Evolutionary conservation across 805 yeast species (phyloP), one percentile per base, ranked within the genome.

Genomic region (Cyberlindnera sargentensis): DNA sequence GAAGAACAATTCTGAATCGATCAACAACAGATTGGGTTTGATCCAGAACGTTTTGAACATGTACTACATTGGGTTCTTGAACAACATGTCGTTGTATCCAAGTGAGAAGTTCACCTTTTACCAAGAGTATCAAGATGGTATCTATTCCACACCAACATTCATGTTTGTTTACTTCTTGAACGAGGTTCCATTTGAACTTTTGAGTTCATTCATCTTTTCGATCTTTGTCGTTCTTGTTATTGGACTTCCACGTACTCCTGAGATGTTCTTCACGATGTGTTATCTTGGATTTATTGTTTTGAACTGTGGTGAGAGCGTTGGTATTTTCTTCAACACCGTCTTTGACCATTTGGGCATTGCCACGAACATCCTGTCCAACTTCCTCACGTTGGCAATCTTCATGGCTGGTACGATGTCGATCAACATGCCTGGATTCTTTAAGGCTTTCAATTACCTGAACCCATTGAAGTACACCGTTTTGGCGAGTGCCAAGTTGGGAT

Each of bases 381-480:
- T 84, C 26, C 64, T 84, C 40, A 76, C 87, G 2, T 65, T 86
- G 37, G 93, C 90, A 5, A 76, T 84, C 9, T 77, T 84, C 52
- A 84, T 88, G 93, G 84, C 86, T 1, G 96, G 96, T 3, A 68
- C 89, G 5, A 72, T 88, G 80, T 83, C 95, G 0, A 66, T 86
- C 51, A 70, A 80, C 24, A 77, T 87, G 82, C 84, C 84, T 20
- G 65, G 63, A 2, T 78, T 88, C 39, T 71, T 87, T 56, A 70
- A 70, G 50, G 95, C 80, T 0, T 62, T 84, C 57, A 87, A 86
- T 61, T 88, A 78, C 62, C 53, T 84, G 9, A 82, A 81, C 40
- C 96, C 96, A 4, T 62, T 84, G 49, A 83, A 82, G 52, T 88
- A 84, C 58, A 81, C 80, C 2, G 82, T 82, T 8, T 73, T 78